Conservation (phyloP, 768 basidiomycete genomes). For the Lactarius vividus region DNA sequence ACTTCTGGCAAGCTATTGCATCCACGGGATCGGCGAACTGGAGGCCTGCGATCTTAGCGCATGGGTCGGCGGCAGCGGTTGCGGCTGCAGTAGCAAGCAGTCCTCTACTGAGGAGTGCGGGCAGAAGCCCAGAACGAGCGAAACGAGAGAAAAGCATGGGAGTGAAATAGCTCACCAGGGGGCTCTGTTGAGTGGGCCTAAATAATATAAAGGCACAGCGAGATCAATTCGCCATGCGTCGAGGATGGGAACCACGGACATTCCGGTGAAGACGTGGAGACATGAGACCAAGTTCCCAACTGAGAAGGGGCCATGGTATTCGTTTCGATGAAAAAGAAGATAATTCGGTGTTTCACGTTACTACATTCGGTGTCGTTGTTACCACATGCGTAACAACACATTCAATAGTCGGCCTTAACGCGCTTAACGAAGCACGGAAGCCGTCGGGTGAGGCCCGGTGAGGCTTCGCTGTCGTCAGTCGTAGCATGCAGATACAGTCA, state of each 20-base stretch:
- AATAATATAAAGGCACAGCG: not conserved
- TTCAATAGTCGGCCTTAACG: not conserved
- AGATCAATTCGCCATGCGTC: not conserved
- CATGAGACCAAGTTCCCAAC: not conserved
- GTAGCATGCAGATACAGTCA: not conserved
- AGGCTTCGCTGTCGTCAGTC: not conserved
- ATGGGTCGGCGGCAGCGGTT: slow-evolving; percentile 33
- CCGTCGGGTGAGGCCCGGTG: not conserved
- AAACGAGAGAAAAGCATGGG: slow-evolving; percentile 1
- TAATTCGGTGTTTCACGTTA: not conserved
- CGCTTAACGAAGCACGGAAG: not conserved
- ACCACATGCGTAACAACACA: not conserved
- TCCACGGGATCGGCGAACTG: slow-evolving; percentile 49
- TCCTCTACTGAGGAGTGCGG: not conserved
- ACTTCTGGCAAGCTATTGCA: slow-evolving; percentile 45
- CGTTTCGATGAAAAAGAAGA: not conserved
- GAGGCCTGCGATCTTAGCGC: slow-evolving; percentile 37
- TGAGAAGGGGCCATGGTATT: not conserved
- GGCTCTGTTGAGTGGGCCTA: not conserved
- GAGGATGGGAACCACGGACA: slow-evolving; percentile 3
- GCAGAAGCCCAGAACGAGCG: not conserved
- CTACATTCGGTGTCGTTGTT: not conserved
- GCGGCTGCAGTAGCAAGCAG: not conserved
- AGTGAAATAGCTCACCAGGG: not conserved
- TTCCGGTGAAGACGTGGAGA: not conserved